Evolutionary conservation across 306 rosid genomes (phyloP), one percentile per base, ranked within the genome.

Genomic region (Cotoneaster glaucophyllus): DNA sequence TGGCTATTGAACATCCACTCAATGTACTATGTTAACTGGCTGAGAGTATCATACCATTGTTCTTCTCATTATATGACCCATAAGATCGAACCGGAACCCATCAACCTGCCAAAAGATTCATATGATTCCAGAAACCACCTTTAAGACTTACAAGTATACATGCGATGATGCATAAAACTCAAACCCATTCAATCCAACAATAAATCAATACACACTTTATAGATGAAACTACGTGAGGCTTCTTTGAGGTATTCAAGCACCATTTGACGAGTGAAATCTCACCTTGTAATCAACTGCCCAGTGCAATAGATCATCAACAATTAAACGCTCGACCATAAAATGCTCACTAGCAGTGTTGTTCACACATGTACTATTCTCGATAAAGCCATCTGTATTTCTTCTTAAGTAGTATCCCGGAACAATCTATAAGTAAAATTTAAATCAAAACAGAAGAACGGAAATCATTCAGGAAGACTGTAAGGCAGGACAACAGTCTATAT

Each of bases 391-490:
- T n/a, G 80, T 62, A 74, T 92, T 90, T 82, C 92, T 89, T 89
- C 98, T 92, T 81, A 95, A 83, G 88, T 92, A 95, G 81, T 95
- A 95, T 69, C 98, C 98, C 69, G 98, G 98, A 82, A 95, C 98
- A 90, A 95, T 92, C 98, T 95, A 85, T 81, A 65, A 80, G 70
- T 70, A 80, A 31, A 65, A 44, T 48, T 69, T n/a, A 70, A 43
- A 85, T 88, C 83, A 82, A 68, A 68, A 71, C 59, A 81, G 72
- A 78, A 70, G 70, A 84, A 13, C 62, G 14, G 63, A 72, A 66
- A 75, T 67, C 63, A 54, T 14, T 48, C 52, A 81, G 75, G 78
- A 78, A 65, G 57, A 74, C 71, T 19, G 64, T 68, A 39, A 75
- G 67, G 82, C 41, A 61, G 24, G 82, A 70, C 22, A 73, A 56